phyloP scores from a whole-genome alignment of 176 grass and related monocot genomes.

The Triticum dicoccoides region DNA sequence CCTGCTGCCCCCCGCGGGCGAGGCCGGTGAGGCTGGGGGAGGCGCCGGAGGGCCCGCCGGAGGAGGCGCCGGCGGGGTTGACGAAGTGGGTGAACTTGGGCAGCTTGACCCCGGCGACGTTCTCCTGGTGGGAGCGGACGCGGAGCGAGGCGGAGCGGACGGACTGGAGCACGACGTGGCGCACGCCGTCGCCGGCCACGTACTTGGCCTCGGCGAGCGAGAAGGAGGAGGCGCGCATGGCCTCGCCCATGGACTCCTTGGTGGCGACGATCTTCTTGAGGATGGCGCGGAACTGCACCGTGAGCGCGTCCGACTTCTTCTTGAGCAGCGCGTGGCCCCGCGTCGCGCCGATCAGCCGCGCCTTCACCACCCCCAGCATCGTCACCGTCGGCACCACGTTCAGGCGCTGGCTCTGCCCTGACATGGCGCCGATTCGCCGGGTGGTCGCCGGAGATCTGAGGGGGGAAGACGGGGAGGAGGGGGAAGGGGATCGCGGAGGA shows the following conservation, averaged over 20 bases:
- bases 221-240: slow-evolving; percentile 82
- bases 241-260: slow-evolving; percentile 90
- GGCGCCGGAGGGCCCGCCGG: slow-evolving; percentile 28
- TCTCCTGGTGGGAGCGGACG: slow-evolving; percentile 86
- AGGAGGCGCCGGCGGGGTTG: slow-evolving; percentile 39
- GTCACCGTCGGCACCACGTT: slow-evolving; percentile 86
- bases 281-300: slow-evolving; percentile 78
- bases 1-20: slow-evolving; percentile 77
- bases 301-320: slow-evolving; percentile 95
- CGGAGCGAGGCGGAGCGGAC: slow-evolving; percentile 72
- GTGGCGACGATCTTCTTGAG: slow-evolving; percentile 86
- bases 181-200: slow-evolving; percentile 75
- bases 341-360: slow-evolving; percentile 73
- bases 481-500: neutral
- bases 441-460: neutral
- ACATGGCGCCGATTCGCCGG: slow-evolving; percentile 37
- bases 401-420: slow-evolving; percentile 68
- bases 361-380: slow-evolving; percentile 85
- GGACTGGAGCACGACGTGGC: slow-evolving; percentile 77
- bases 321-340: slow-evolving; percentile 85
- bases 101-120: slow-evolving; percentile 85
- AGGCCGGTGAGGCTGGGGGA: slow-evolving; percentile 68
- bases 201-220: slow-evolving; percentile 92
- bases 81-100: slow-evolving; percentile 85
- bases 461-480: neutral